Evolutionary conservation across 805 yeast genomes (phyloP).

Genomic region (Blastobotrys parvus): DNA sequence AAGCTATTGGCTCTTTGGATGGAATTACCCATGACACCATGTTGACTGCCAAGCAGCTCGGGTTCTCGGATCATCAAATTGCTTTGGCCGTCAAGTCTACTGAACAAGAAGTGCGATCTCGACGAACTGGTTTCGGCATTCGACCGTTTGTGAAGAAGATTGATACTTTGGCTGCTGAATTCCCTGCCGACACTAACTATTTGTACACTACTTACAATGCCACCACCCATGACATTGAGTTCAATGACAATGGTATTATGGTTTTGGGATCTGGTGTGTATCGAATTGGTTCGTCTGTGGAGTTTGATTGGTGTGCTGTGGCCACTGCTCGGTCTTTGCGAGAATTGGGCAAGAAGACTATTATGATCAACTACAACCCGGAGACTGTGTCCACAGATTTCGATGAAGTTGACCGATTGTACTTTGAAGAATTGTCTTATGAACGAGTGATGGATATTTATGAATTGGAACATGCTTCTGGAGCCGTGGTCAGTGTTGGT

Average conservation of each 20-base stretch:
- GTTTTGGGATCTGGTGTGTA: constrained; percentile 98
- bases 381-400: constrained; percentile 98
- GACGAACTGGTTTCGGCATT: constrained; percentile 72
- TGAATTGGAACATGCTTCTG: constrained; percentile 81
- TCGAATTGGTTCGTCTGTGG: constrained; percentile 97
- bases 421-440: constrained; percentile 89
- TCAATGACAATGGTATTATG: constrained; percentile 85
- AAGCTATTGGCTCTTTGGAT: constrained; percentile 48
- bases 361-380: constrained; percentile 96
- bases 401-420: constrained; percentile 95
- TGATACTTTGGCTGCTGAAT: constrained; percentile 96
- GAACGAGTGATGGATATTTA: constrained; percentile 97
- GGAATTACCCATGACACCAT: constrained; percentile 61
- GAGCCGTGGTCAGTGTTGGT: constrained; percentile 94
- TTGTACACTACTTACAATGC: constrained; percentile 95
- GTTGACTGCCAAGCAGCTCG: constrained; percentile 79
- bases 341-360: constrained; percentile 76
- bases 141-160: constrained; percentile 93
- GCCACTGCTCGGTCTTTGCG: constrained; percentile 92
- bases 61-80: constrained; percentile 93
- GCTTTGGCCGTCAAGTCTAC: constrained; percentile 61
- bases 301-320: constrained; percentile 99
- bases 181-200: constrained; percentile 96
- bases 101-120: constrained; percentile 76
- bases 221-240: constrained; percentile 69